phyloP scores from a whole-genome alignment of 2,329 filamentous ascomycete genomes.

The Aspergillus tanneri region DNA sequence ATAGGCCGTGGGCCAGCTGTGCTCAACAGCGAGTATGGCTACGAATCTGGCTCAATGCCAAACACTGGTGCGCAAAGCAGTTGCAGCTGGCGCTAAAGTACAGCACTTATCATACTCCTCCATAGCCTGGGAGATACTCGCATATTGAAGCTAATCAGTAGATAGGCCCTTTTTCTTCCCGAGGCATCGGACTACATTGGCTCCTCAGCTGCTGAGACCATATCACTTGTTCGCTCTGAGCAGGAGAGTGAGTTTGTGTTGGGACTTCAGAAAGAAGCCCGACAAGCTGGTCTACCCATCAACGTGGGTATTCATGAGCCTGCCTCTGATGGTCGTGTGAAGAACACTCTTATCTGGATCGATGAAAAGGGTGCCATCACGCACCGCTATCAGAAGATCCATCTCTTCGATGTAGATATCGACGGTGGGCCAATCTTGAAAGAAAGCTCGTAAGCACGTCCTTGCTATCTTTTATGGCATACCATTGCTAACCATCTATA shows the following conservation, averaged over 20 bases:
- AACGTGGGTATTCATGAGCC: constrained; percentile 88
- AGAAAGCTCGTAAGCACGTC: constrained; percentile 58
- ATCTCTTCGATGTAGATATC: constrained; percentile 76
- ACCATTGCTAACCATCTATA: not conserved
- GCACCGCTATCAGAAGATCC: constrained; percentile 79
- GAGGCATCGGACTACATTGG: constrained; percentile 91
- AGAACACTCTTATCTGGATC: constrained; percentile 68
- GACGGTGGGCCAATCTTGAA: constrained; percentile 58
- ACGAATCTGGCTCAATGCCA: constrained; percentile 80
- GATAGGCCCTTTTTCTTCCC: constrained; percentile 78
- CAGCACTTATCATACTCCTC: constrained; percentile 2
- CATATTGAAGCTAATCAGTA: constrained; percentile 8
- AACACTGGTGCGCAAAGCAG: constrained; percentile 68
- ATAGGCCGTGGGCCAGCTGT: constrained; percentile 85
- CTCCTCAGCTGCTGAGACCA: constrained; percentile 63
- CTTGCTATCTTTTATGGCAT: not conserved
- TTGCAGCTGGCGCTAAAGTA: constrained; percentile 74
- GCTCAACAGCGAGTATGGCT: constrained; percentile 74
- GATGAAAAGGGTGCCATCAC: constrained; percentile 58
- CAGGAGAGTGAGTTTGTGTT: constrained; percentile 69
- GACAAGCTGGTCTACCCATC: constrained; percentile 64
- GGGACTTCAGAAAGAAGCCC: constrained; percentile 70
- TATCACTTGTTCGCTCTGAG: constrained; percentile 68
- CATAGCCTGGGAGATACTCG: not conserved
- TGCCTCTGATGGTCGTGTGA: constrained; percentile 53